These are phyloP conservation scores for Penicillium sp. DNA, from an alignment of 2,329 filamentous ascomycete species.

Conservation along the genomic window DNA sequence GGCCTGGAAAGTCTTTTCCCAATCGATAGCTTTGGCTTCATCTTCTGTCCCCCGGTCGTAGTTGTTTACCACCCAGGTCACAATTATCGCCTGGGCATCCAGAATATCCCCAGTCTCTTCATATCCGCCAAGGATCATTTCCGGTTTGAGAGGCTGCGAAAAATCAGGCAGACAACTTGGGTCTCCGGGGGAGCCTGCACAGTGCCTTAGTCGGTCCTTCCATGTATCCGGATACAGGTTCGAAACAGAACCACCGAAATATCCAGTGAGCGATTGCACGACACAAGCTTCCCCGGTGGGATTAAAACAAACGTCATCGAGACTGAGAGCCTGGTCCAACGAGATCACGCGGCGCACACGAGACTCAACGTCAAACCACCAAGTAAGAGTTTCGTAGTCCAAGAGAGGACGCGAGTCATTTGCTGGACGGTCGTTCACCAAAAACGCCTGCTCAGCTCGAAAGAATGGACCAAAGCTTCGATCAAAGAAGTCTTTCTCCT, in stretches of 20 bases:
- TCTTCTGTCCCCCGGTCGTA: slow-evolving; percentile 67
- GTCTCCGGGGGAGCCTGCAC: slow-evolving; percentile 70
- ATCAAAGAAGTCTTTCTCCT: slow-evolving; percentile 94
- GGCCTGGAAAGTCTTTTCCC: slow-evolving; percentile 74
- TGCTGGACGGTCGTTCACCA: slow-evolving; percentile 77
- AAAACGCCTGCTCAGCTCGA: slow-evolving; percentile 84
- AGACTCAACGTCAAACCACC: slow-evolving; percentile 91
- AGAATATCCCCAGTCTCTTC: slow-evolving; percentile 60
- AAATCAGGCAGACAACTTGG: slow-evolving; percentile 77
- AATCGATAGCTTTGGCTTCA: slow-evolving; percentile 75
- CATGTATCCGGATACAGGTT: slow-evolving; percentile 64
- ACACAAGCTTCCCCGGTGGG: slow-evolving; percentile 86
- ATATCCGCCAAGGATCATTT: slow-evolving; percentile 81
- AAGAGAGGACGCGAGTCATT: slow-evolving; percentile 70
- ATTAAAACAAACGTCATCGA: slow-evolving; percentile 90
- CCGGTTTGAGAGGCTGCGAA: slow-evolving; percentile 79
- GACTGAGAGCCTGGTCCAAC: slow-evolving; percentile 60
- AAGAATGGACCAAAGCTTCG: slow-evolving; percentile 92
- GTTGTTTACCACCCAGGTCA: slow-evolving; percentile 94
- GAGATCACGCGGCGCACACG: slow-evolving; percentile 71
- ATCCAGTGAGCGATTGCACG: slow-evolving; percentile 86
- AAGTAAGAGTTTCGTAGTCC: slow-evolving; percentile 79
- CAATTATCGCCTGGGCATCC: slow-evolving; percentile 74
- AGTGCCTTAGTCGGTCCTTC: slow-evolving; percentile 67
- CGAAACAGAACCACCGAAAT: slow-evolving; percentile 67